Conservation (phyloP, 768 basidiomycete species). For the Hygrophorus pudorinus region DNA sequence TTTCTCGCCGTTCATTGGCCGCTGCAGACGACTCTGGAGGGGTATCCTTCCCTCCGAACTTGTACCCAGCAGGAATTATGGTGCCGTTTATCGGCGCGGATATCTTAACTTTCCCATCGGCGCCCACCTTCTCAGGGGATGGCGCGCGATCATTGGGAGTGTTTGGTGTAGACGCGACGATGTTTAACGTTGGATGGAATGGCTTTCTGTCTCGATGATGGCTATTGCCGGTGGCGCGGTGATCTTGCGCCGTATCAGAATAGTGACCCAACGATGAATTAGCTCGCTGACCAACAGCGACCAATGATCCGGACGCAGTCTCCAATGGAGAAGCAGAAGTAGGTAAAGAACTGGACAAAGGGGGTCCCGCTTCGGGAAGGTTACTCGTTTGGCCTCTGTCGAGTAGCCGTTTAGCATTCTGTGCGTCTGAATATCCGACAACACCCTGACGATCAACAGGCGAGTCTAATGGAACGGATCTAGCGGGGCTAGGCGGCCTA, state of each 20-base stretch:
- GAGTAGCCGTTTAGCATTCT: constrained; percentile 29
- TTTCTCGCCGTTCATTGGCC: constrained; percentile 69
- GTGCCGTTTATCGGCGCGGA: constrained; percentile 81
- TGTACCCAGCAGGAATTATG: constrained; percentile 81
- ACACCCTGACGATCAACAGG: constrained; percentile 31
- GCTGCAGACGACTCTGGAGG: constrained; percentile 28
- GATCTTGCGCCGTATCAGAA: constrained; percentile 42
- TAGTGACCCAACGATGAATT: constrained; percentile 83
- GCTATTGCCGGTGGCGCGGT: neutral
- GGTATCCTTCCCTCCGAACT: constrained; percentile 74
- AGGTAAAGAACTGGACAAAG: constrained; percentile 46
- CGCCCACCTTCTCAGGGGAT: constrained; percentile 43
- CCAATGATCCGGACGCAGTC: constrained; percentile 21
- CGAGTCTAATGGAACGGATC: constrained; percentile 35
- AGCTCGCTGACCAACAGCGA: constrained; percentile 40
- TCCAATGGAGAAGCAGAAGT: constrained; percentile 32
- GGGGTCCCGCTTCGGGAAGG: constrained; percentile 39
- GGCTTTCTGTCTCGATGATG: constrained; percentile 47
- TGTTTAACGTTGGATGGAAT: constrained; percentile 48
- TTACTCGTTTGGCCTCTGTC: constrained; percentile 37
- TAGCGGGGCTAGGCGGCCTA: constrained; percentile 45
- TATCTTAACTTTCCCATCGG: constrained; percentile 67
- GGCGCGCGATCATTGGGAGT: constrained; percentile 39
- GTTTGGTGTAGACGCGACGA: constrained; percentile 38
- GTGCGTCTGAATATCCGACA: constrained; percentile 23